phyloP scores from a whole-genome alignment of 2,329 filamentous ascomycete genomes.

The Aspergillus caelatus region DNA sequence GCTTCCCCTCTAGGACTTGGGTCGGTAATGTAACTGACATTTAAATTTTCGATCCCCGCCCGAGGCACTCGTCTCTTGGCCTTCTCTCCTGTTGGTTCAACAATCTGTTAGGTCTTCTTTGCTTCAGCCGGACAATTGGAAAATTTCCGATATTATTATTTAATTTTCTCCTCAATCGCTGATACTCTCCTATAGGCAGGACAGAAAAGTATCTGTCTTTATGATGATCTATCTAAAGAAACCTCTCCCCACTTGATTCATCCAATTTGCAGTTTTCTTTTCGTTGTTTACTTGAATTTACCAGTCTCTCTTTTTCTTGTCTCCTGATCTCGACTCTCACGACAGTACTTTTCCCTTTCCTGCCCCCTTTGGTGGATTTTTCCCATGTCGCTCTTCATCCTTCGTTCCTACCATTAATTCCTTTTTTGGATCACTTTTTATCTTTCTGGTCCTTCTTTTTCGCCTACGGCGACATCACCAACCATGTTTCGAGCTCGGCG shows the following conservation, averaged over 20 bases:
- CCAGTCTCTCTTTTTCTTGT: neutral
- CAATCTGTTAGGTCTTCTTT: neutral
- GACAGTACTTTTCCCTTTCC: neutral
- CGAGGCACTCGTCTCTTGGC: neutral
- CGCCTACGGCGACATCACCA: neutral
- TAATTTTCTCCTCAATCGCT: neutral
- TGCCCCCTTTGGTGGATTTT: neutral
- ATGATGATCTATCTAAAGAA: neutral
- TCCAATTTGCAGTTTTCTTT: neutral
- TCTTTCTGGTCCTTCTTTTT: conserved; percentile 8
- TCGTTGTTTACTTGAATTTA: neutral
- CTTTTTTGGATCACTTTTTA: neutral
- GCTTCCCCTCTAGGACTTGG: neutral
- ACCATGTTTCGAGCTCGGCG: conserved; percentile 53
- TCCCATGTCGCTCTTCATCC: neutral
- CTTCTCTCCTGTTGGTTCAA: neutral
- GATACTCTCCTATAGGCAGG: neutral
- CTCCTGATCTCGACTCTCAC: neutral
- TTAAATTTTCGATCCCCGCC: neutral
- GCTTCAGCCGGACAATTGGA: neutral
- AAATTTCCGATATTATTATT: neutral
- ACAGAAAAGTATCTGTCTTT: neutral
- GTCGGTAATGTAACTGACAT: neutral
- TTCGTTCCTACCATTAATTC: neutral
- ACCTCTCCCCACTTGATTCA: neutral